Evolutionary conservation across 768 basidiomycete genomes (phyloP).

Genomic region (Rubroboletus pulcherrimus): DNA sequence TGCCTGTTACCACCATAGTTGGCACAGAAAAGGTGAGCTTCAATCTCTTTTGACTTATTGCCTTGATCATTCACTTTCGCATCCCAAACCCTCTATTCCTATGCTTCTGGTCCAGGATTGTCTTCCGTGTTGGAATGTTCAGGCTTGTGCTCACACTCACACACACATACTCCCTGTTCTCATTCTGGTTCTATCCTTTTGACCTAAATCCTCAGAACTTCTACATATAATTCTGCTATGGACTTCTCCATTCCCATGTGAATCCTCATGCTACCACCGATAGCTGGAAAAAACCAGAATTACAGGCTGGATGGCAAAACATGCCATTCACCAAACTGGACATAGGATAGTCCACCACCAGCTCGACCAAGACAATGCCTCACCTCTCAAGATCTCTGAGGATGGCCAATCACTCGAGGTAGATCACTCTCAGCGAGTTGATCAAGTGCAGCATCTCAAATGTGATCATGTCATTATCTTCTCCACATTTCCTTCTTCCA

Average conservation of each 20-base stretch:
- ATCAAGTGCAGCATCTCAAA: neutral
- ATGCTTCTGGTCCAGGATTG: no score
- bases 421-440: accelerated
- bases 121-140: no score
- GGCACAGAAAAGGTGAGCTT: neutral
- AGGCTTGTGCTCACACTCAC: no score
- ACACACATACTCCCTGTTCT: no score
- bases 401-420: neutral
- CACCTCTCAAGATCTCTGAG: neutral
- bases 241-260: neutral
- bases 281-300: neutral
- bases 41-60: no score
- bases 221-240: neutral
- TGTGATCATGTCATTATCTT: neutral
- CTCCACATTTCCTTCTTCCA: neutral
- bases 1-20: neutral
- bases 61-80: no score
- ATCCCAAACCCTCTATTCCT: no score
- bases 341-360: neutral
- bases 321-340: neutral
- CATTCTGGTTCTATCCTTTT: no score
- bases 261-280: neutral
- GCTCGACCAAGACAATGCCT: neutral
- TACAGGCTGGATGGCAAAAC: neutral
- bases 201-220: neutral